These are phyloP conservation scores for Corynascus novoguineensis DNA, from an alignment of 495 filamentous ascomycete genomes.

Conservation along the genomic window DNA sequence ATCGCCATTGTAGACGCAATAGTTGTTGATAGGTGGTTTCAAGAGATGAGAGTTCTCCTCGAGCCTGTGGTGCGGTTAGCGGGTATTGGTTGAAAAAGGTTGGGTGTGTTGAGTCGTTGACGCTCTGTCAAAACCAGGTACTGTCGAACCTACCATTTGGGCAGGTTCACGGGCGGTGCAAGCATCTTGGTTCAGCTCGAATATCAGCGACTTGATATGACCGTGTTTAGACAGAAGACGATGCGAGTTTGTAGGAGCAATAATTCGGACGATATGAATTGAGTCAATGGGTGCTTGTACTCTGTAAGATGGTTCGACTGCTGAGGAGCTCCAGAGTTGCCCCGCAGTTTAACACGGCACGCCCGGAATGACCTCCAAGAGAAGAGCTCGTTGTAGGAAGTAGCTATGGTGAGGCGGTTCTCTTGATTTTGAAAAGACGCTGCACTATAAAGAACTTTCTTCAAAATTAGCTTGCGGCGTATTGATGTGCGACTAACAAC, in stretches of 20 bases:
- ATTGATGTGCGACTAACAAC: too few relatives aligned
- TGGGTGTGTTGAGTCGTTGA: background rate
- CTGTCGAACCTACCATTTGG: slow-evolving; percentile 80
- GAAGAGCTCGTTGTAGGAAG: too few relatives aligned
- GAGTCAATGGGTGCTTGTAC: background rate
- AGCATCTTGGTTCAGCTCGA: slow-evolving; percentile 37
- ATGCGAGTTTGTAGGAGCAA: too few relatives aligned
- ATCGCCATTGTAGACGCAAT: slow-evolving; percentile 81
- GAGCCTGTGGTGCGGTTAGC: slow-evolving; percentile 56
- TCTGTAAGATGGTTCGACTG: background rate
- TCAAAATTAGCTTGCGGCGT: too few relatives aligned
- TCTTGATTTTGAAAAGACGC: too few relatives aligned
- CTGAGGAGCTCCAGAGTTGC: too few relatives aligned
- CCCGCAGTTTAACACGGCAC: too few relatives aligned
- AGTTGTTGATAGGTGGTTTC: slow-evolving; percentile 94
- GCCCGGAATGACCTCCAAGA: too few relatives aligned
- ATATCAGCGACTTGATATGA: background rate
- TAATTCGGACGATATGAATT: too few relatives aligned
- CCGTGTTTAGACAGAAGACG: too few relatives aligned
- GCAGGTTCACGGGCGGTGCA: slow-evolving; percentile 63
- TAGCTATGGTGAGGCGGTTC: too few relatives aligned
- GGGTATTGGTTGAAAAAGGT: slow-evolving; percentile 12
- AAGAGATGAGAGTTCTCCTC: slow-evolving; percentile 87
- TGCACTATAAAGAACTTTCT: too few relatives aligned
- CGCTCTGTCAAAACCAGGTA: background rate